These are phyloP conservation scores for Candida krabiensis DNA, from an alignment of 805 yeast genomes.

Conservation along the genomic window DNA sequence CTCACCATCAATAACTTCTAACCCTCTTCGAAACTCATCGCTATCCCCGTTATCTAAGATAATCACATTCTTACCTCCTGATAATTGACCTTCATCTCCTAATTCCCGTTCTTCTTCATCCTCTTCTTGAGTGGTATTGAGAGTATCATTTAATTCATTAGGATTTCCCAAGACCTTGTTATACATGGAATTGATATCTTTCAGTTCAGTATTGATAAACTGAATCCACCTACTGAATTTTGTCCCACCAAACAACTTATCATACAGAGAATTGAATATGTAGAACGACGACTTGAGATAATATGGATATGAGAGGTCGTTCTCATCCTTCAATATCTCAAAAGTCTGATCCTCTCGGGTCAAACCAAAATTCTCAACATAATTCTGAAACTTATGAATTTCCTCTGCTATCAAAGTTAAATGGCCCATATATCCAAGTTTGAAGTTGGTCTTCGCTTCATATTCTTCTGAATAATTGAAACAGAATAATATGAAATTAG, in stretches of 20 bases:
- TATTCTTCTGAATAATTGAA: constrained; percentile 28
- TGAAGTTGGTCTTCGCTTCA: constrained; percentile 39
- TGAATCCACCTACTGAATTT: constrained; percentile 43
- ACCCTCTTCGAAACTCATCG: constrained; percentile 43
- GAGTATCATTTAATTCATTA: constrained; percentile 25
- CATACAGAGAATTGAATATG: constrained; percentile 33
- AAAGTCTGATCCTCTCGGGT: constrained; percentile 34
- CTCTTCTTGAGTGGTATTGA: constrained; percentile 30
- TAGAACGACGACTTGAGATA: constrained; percentile 32
- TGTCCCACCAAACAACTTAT: constrained; percentile 27
- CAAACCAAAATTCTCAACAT: constrained; percentile 35
- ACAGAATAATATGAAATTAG: constrained; percentile 30
- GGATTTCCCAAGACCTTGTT: constrained; percentile 57
- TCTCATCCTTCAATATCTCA: constrained; percentile 28
- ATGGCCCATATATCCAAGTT: constrained; percentile 63
- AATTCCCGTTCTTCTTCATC: constrained; percentile 23
- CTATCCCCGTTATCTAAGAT: constrained; percentile 41
- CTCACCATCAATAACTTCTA: constrained; percentile 26
- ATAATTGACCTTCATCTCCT: constrained; percentile 6
- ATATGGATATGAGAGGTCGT: constrained; percentile 27
- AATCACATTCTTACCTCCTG: constrained; percentile 28
- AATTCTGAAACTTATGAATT: constrained; percentile 49
- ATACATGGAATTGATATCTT: constrained; percentile 54
- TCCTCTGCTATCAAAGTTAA: constrained; percentile 57
- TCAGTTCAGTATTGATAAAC: constrained; percentile 47